Percentiles rank a stretch among this genome's conserved stretches.
These are phyloP conservation scores for Rhodotorula mucilaginosa DNA, from an alignment of 1,284 basidiomycete species.

Conservation along the genomic window DNA sequence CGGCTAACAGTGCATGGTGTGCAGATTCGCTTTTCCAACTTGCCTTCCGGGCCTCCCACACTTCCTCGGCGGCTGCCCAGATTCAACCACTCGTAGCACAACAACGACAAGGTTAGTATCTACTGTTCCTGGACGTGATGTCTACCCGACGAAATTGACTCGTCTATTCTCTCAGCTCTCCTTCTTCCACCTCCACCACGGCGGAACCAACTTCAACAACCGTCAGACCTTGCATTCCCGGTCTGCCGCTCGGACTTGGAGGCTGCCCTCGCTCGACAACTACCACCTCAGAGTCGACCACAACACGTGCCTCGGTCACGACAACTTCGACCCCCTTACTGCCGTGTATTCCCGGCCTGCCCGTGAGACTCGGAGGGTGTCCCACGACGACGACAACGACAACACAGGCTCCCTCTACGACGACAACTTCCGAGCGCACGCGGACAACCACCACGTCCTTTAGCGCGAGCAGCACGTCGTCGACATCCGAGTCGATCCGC, in stretches of 20 bases:
- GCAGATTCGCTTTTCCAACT: too few relatives aligned
- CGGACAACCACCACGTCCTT: neutral
- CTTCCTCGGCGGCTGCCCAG: too few relatives aligned
- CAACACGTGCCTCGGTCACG: neutral
- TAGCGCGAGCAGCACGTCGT: neutral
- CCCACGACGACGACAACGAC: neutral
- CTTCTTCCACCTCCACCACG: too few relatives aligned
- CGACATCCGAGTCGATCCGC: neutral
- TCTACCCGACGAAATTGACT: too few relatives aligned
- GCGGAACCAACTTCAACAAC: too few relatives aligned
- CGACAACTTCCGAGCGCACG: neutral
- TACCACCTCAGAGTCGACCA: neutral
- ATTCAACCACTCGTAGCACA: too few relatives aligned
- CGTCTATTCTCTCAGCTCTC: too few relatives aligned
- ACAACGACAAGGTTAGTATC: too few relatives aligned
- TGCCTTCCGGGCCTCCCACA: too few relatives aligned
- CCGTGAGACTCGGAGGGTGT: neutral
- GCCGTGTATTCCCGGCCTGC: slow-evolving; percentile 3
- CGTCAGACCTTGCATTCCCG: neutral
- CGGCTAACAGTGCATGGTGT: neutral
- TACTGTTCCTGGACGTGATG: too few relatives aligned
- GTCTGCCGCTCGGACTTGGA: neutral
- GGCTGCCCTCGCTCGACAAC: neutral
- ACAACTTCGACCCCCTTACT: neutral
- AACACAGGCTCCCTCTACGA: neutral